Percentiles rank a stretch among this genome's conserved stretches.
Evolutionary conservation across 371 early-diverging fungal species (phyloP).

Genomic region (Furculomyces boomerangus): DNA sequence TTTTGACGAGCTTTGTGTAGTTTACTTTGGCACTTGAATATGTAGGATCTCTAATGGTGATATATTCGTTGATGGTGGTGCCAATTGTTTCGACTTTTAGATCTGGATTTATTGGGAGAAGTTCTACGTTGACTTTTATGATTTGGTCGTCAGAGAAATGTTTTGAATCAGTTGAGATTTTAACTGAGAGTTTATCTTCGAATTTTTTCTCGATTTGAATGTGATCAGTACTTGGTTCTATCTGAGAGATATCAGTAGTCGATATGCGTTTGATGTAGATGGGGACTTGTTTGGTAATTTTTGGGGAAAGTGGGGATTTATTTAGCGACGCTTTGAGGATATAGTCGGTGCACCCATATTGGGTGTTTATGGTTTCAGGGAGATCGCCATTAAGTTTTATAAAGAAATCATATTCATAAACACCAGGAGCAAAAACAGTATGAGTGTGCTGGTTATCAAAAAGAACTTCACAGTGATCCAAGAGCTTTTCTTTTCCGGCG

Average conservation of each 20-base stretch:
- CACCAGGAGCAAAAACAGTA: not conserved
- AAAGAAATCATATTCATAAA: not conserved
- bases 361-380: not conserved
- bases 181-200: not conserved
- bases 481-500: not conserved
- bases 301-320: not conserved
- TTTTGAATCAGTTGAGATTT: not conserved
- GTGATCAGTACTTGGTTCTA: not conserved
- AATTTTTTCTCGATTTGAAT: not conserved
- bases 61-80: not conserved
- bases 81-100: not conserved
- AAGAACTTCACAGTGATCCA: no score
- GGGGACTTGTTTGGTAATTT: not conserved
- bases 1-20: not conserved
- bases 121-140: not conserved
- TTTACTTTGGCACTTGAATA: not conserved
- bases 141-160: not conserved
- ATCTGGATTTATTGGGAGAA: not conserved
- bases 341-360: not conserved
- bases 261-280: not conserved
- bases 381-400: not conserved
- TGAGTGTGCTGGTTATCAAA: not conserved
- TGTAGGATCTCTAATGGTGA: not conserved
- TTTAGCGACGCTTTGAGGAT: not conserved
- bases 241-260: not conserved